Conservation (phyloP, 176 grass and related monocot genomes). For the Raddia guianensis region DNA sequence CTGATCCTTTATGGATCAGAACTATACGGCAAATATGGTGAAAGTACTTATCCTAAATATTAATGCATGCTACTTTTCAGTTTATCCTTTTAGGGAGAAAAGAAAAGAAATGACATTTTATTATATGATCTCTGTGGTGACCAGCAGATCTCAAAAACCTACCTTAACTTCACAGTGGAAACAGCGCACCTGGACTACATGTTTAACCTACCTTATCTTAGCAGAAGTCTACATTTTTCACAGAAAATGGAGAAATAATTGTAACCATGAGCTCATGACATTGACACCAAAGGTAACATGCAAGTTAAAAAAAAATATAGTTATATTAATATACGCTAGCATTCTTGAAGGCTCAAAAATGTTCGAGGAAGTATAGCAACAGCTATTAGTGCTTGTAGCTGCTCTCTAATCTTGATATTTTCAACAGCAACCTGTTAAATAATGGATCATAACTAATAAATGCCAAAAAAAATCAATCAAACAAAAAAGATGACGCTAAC, state of each 20-base stretch:
- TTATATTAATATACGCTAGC: not conserved
- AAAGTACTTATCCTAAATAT: not conserved
- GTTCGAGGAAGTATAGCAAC: conserved; percentile 92
- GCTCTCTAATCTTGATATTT: conserved; percentile 89
- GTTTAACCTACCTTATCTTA: too few relatives aligned
- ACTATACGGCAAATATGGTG: not conserved
- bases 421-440: conserved; percentile 65
- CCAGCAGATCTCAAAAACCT: conserved; percentile 11
- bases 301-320: not conserved
- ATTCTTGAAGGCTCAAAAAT: conserved; percentile 85
- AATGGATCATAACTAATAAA: conserved; percentile 21
- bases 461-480: not conserved
- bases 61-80: not conserved
- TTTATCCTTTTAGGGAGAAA: not conserved
- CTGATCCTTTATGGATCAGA: not conserved
- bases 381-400: conserved; percentile 91
- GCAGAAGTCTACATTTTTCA: not conserved
- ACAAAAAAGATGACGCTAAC: conserved; percentile 3
- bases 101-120: conserved; percentile 6
- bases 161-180: not conserved
- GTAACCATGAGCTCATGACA: not conserved
- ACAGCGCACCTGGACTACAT: not conserved
- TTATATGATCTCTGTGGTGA: not conserved
- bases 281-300: not conserved
- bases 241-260: not conserved